Conservation (phyloP, 2,329 filamentous ascomycete genomes). For the Paramyrothecium sp. region DNA sequence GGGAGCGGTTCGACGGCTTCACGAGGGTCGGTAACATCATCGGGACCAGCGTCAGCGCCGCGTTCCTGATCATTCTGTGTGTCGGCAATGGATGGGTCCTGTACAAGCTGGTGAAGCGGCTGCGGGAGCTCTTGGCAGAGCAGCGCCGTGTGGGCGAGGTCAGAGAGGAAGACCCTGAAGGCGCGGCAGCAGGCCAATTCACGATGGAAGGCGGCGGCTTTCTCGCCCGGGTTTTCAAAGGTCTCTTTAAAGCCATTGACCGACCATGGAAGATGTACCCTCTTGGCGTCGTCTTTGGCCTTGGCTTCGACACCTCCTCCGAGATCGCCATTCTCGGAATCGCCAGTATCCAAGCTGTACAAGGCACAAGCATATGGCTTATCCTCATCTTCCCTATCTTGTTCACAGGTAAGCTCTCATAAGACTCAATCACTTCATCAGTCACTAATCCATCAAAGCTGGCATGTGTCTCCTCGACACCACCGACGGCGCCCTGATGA, state of each 20-base stretch:
- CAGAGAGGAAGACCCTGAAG: slow-evolving; percentile 22
- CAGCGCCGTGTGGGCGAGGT: slow-evolving; percentile 10
- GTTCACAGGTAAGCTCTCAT: slow-evolving; percentile 67
- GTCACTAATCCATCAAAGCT: slow-evolving; percentile 40
- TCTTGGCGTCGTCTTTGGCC: slow-evolving; percentile 80
- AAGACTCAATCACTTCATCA: too few species aligned
- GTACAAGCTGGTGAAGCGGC: slow-evolving; percentile 68
- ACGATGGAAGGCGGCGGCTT: slow-evolving; percentile 76
- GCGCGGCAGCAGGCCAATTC: slow-evolving; percentile 47
- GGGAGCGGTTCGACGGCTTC: slow-evolving; percentile 78
- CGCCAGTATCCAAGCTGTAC: slow-evolving; percentile 78
- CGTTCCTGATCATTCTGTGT: slow-evolving; percentile 79
- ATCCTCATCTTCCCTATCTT: slow-evolving; percentile 89
- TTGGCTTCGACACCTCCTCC: slow-evolving; percentile 94
- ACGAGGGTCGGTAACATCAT: slow-evolving; percentile 81
- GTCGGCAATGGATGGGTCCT: slow-evolving; percentile 85
- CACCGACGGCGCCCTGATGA: slow-evolving; percentile 90
- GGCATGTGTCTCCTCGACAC: slow-evolving; percentile 97
- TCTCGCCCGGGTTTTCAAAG: slow-evolving; percentile 68
- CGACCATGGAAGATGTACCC: slow-evolving; percentile 96
- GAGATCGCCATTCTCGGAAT: slow-evolving; percentile 93
- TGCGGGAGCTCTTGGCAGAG: slow-evolving; percentile 57
- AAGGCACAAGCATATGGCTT: slow-evolving; percentile 88
- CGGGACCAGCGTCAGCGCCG: slow-evolving; percentile 82
- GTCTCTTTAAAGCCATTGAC: slow-evolving; percentile 72